Evolutionary conservation across 306 rosid genomes (phyloP).

Genomic region (Luffa aegyptiaca): DNA sequence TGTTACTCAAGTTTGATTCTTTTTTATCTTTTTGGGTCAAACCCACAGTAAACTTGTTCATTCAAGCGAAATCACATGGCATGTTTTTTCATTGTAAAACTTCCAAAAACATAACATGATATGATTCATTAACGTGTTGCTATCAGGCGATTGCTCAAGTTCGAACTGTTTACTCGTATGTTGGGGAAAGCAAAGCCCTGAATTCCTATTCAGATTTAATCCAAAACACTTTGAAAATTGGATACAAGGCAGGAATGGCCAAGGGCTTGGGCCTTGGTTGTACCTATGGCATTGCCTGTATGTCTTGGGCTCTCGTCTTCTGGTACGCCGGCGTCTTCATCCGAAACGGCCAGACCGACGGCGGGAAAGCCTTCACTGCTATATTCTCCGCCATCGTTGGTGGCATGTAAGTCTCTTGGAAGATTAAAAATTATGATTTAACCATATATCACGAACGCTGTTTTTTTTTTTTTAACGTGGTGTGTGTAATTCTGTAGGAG

Average conservation of each 20-base stretch:
- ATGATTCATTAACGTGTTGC: background rate
- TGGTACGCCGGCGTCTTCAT: slow-evolving; percentile 99
- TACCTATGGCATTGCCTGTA: slow-evolving; percentile 98
- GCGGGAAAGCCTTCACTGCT: slow-evolving; percentile 96
- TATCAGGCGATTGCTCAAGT: slow-evolving; percentile 84
- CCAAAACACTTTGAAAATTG: slow-evolving; percentile 85
- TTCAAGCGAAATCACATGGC: background rate
- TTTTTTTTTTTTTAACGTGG: background rate
- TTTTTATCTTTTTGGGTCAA: background rate
- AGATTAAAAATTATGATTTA: background rate
- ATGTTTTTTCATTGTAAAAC: background rate
- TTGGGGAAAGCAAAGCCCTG: slow-evolving; percentile 91
- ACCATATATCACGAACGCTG: background rate
- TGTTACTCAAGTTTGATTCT: background rate
- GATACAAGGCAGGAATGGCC: slow-evolving; percentile 98
- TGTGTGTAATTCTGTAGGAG: slow-evolving; percentile 46
- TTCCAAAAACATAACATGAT: background rate
- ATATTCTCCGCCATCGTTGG: slow-evolving; percentile 98
- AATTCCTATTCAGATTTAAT: slow-evolving; percentile 94
- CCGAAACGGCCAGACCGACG: slow-evolving; percentile 87
- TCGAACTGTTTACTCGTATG: slow-evolving; percentile 90
- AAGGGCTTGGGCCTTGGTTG: slow-evolving; percentile 95
- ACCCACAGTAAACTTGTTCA: background rate
- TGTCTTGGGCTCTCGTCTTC: slow-evolving; percentile 98
- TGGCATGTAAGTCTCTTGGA: slow-evolving; percentile 63